These are phyloP conservation scores for Ettlia oleoabundans DNA, from an alignment of 139 green algal species.

Conservation along the genomic window DNA sequence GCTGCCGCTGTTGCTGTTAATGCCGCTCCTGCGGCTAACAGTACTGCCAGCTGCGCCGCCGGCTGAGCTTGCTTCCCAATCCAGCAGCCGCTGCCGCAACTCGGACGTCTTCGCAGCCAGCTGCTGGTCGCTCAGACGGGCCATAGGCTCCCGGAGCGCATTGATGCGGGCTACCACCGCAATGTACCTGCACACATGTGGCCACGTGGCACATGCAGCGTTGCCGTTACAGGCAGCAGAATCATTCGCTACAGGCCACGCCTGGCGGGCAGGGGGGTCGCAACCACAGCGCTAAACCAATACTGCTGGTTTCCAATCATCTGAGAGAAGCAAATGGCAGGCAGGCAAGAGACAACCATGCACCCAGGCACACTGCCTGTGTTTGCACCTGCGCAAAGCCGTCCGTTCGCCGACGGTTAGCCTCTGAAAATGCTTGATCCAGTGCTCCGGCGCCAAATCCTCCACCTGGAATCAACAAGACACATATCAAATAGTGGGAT, in stretches of 20 bases:
- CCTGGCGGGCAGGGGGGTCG: too few species aligned
- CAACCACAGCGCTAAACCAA: too few species aligned
- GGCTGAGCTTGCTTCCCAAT: background rate
- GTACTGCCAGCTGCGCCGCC: background rate
- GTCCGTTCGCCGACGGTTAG: conserved; percentile 1
- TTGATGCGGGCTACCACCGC: conserved; percentile 81
- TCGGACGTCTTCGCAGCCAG: conserved; percentile 78
- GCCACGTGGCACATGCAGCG: background rate
- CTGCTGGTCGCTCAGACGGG: conserved; percentile 76
- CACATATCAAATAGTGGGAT: background rate
- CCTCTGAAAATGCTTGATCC: conserved; percentile 11
- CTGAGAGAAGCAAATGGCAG: background rate
- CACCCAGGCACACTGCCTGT: background rate
- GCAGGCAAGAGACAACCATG: background rate
- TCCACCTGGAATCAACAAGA: conserved; percentile 7
- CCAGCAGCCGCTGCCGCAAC: conserved; percentile 44
- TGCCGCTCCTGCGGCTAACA: background rate
- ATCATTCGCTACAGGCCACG: background rate
- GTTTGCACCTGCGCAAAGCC: background rate
- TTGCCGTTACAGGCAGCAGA: background rate
- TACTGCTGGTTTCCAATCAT: background rate
- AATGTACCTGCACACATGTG: conserved; percentile 49
- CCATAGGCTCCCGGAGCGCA: conserved; percentile 70
- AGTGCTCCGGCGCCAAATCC: conserved; percentile 26
- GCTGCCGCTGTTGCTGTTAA: conserved; percentile 8